These are phyloP conservation scores for Akanthomyces dipterigenus DNA, from an alignment of 2,329 filamentous ascomycete genomes.

Conservation along the genomic window DNA sequence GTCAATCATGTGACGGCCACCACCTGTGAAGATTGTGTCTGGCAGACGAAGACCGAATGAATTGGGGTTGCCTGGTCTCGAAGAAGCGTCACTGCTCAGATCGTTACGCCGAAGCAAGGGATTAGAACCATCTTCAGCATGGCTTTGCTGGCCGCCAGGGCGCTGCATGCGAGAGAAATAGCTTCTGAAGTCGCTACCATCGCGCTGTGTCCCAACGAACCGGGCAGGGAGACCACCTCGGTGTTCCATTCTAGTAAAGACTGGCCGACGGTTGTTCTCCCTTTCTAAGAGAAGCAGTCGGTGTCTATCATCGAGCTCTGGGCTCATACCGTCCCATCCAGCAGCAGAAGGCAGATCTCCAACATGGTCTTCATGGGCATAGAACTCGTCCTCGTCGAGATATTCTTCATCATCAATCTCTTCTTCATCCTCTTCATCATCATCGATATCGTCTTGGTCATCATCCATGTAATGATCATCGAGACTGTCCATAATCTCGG, in stretches of 20 bases:
- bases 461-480: conserved; percentile 49
- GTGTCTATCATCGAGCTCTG: conserved; percentile 42
- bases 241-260: conserved; percentile 30
- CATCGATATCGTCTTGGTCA: conserved; percentile 52
- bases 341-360: conserved; percentile 45
- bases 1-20: conserved; percentile 32
- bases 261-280: conserved; percentile 40
- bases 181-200: conserved; percentile 45
- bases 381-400: conserved; percentile 50
- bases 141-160: conserved; percentile 40
- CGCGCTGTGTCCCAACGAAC: conserved; percentile 45
- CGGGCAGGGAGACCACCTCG: conserved; percentile 55
- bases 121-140: conserved; percentile 75
- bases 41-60: conserved; percentile 48
- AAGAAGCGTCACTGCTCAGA: conserved; percentile 36
- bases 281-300: conserved; percentile 46
- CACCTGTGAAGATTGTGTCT: conserved; percentile 36
- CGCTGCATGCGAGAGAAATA: conserved; percentile 47
- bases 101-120: conserved; percentile 68
- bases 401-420: conserved; percentile 63
- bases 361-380: conserved; percentile 42
- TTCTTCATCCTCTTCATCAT: conserved; percentile 62
- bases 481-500: conserved; percentile 44
- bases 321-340: conserved; percentile 51
- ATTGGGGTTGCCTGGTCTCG: conserved; percentile 43